These are phyloP conservation scores for Debaryomyces sp. DNA, from an alignment of 1,139 yeast genomes.

Conservation along the genomic window DNA sequence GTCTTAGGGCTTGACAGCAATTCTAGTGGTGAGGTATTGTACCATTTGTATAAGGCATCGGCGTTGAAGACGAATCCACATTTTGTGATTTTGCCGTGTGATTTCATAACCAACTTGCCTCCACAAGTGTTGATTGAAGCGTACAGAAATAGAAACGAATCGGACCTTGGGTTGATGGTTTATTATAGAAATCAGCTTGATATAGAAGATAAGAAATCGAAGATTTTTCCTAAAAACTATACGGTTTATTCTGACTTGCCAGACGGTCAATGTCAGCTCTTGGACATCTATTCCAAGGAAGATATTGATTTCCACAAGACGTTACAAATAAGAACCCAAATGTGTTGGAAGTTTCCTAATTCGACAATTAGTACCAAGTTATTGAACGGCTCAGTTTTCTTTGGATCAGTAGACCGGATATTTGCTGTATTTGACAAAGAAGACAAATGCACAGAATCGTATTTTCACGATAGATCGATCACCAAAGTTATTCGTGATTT, in stretches of 20 bases:
- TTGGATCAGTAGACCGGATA: slow-evolving; percentile 60
- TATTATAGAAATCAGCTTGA: slow-evolving; percentile 74
- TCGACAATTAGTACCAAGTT: slow-evolving; percentile 75
- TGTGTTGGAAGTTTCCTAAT: slow-evolving; percentile 87
- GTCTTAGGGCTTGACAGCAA: slow-evolving; percentile 50
- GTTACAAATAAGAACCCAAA: slow-evolving; percentile 76
- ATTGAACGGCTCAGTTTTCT: slow-evolving; percentile 77
- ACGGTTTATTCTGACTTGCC: slow-evolving; percentile 58
- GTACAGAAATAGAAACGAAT: slow-evolving; percentile 67
- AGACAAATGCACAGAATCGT: slow-evolving; percentile 37
- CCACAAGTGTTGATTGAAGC: slow-evolving; percentile 88
- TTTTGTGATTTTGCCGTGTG: slow-evolving; percentile 88
- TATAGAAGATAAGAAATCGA: slow-evolving; percentile 70
- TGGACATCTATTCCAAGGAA: slow-evolving; percentile 71
- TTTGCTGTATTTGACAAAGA: slow-evolving; percentile 36
- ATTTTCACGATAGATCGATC: slow-evolving; percentile 51
- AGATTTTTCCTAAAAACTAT: slow-evolving; percentile 52
- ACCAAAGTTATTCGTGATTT: slow-evolving; percentile 79
- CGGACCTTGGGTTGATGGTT: slow-evolving; percentile 71
- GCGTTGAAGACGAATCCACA: slow-evolving; percentile 40
- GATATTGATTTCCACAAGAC: slow-evolving; percentile 71
- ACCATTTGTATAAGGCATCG: slow-evolving; percentile 47
- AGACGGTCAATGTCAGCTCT: slow-evolving; percentile 53
- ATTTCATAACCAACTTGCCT: slow-evolving; percentile 87
- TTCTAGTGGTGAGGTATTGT: slow-evolving; percentile 66